Evolutionary conservation across 257 asterid genomes (phyloP).

Genomic region (Verbena officinalis): DNA sequence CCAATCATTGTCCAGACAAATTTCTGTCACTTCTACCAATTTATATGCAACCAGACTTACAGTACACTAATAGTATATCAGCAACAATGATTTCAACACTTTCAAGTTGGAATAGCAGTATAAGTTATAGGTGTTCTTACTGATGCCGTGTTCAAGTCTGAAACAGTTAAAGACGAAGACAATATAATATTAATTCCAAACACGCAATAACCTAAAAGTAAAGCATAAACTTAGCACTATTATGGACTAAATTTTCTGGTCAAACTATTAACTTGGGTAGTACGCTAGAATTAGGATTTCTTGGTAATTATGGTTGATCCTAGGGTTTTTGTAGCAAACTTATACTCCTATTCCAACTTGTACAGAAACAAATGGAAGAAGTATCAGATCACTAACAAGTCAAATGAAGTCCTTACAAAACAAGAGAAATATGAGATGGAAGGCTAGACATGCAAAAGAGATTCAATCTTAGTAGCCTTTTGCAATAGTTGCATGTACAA

Average conservation of each 20-base stretch:
- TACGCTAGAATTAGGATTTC: too few relatives aligned
- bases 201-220: neutral
- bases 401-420: constrained; percentile 19
- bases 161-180: neutral
- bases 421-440: constrained; percentile 18
- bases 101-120: neutral
- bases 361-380: constrained; percentile 17
- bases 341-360: neutral
- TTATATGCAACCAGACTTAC: too few relatives aligned
- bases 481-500: constrained; percentile 7
- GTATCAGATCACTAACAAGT: constrained; percentile 4
- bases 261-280: neutral
- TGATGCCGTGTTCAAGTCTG: neutral
- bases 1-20: neutral
- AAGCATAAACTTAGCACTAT: neutral
- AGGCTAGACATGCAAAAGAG: constrained; percentile 14
- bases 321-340: too few relatives aligned
- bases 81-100: neutral
- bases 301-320: too few relatives aligned
- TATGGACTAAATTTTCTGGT: neutral
- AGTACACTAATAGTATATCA: neutral
- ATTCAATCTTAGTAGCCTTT: constrained; percentile 11
- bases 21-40: neutral
- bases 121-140: neutral
- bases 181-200: neutral